Base-by-base conservation (phyloP, 148 eudicot species). In the Rhododendron kiyosumense region DNA sequence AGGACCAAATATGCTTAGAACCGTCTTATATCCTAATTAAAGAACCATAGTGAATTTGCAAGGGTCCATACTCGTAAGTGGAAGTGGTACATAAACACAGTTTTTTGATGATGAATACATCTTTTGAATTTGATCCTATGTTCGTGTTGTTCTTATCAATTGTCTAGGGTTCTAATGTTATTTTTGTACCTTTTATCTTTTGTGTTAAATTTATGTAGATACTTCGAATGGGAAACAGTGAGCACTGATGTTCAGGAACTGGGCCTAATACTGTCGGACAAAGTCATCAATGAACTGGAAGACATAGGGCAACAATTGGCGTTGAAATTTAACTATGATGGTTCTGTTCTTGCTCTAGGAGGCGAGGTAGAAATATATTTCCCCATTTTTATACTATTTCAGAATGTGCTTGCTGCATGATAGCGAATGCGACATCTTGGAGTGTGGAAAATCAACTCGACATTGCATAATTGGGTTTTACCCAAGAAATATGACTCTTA, bases 251-350 rank as follows among this genome's bases (percentile, higher is more conserved):
- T 73, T 20, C 91, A 61, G 57, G 85, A 75, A 34, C 84, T 92
- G 84, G 82, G 87, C 84, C 71, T 96, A 84, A 88, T 61, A 81
- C 34, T 88, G 85, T 96, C 98, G 59, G 92, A 92, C 76, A 94
- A 87, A 81, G 89, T 88, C 61, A 92, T 93, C 80, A 57, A 90
- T 9, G 89, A 89, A 83, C 84, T 96, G 88, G 91, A 94, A 90
- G 95, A 93, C 86, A 91, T 96, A 84, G 97, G 93, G 76, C 94
- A 92, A 88, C 98, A 96, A 85, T 87, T 93, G 88, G 93, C 96
- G n/a, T 87, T 96, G 79, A 77, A 92, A 43, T 94, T 96, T 89
- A 90, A 87, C 85, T 84, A 81, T 78, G 94, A 94, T 83, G 98
- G 97, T 36, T 92, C 92, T 83, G 82, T 94, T 82, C 96, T 95